Evolutionary conservation across 2,329 filamentous ascomycete species (phyloP), one percentile per base, ranked within the genome.

Genomic region (Aaosphaeria pasadenensis): DNA sequence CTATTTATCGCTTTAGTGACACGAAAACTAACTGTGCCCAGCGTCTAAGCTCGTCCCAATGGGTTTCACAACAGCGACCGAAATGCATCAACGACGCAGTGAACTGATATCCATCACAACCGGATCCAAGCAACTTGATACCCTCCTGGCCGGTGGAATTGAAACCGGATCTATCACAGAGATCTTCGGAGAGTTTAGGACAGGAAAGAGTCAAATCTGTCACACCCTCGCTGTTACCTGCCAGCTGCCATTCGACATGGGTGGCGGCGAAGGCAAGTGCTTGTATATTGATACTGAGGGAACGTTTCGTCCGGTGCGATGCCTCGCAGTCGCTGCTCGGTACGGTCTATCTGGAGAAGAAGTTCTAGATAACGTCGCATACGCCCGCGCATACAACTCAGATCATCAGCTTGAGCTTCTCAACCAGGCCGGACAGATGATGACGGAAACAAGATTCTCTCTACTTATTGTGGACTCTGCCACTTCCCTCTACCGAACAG

Each of bases 141-240:
- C 94, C 11, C 78, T 99, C 24, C 82, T 99, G 11, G 94, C 92
- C 30, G 94, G 94, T 60, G 94, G 94, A 49, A 83, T 99, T 44
- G 95, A 99, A 72, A 99, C 94, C 0, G 95, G 95, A 40, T 97
- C 91, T 6, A 95, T 99, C 46, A 99, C 95, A 0, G 95, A 99
- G 72, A 86, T 99, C 4, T 99, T 99, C 66, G 94, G 94, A 66
- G 94, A 99, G 71, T 99, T 99, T 67, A 83, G 94, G 61, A 99
- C 94, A 0, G 95, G 94, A 71, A 99, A 99, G 75, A 96, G 91
- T 76, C 94, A 99, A 72, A 92, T 99, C 49, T 99, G 94, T 63
- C 95, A 99, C 70, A 99, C 94, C 0, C 79, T 99, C n/a, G 94
- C 95, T 0, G 94, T 99, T 30, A 99, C 94, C 42, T 99, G 95